phyloP scores from a whole-genome alignment of 805 yeast species.

The Nakazawaea ishiwadae region DNA sequence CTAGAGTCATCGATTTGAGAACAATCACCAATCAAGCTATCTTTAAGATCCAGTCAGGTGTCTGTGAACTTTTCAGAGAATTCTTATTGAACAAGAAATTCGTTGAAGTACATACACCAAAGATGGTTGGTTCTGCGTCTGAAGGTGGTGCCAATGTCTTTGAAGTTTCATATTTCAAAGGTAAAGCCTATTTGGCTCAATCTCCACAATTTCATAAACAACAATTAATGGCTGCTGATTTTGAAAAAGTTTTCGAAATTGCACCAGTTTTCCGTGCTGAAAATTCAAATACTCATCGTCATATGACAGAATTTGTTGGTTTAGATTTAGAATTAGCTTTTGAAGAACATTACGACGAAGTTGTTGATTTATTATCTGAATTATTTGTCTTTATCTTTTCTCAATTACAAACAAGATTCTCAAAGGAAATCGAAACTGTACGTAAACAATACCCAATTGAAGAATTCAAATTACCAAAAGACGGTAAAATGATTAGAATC shows the following conservation, averaged over 20 bases:
- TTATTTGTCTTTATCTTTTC: slow-evolving; percentile 85
- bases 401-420: slow-evolving; percentile 75
- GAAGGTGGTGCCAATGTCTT: slow-evolving; percentile 99
- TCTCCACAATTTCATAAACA: slow-evolving; percentile 98
- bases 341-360: slow-evolving; percentile 98
- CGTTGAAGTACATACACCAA: slow-evolving; percentile 94
- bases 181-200: slow-evolving; percentile 92
- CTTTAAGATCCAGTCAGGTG: slow-evolving; percentile 90
- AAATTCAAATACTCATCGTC: slow-evolving; percentile 98
- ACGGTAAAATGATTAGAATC: slow-evolving; percentile 88
- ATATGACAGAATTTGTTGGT: slow-evolving; percentile 97
- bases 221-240: slow-evolving; percentile 96
- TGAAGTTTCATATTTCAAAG: slow-evolving; percentile 88
- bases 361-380: slow-evolving; percentile 46
- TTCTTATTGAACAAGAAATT: slow-evolving; percentile 64
- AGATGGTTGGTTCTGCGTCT: slow-evolving; percentile 89
- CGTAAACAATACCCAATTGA: slow-evolving; percentile 96
- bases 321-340: slow-evolving; percentile 97
- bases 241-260: slow-evolving; percentile 91
- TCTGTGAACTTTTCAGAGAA: slow-evolving; percentile 84
- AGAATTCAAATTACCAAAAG: slow-evolving; percentile 90
- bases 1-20: slow-evolving; percentile 94
- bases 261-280: slow-evolving; percentile 99
- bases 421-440: slow-evolving; percentile 80
- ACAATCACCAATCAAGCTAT: slow-evolving; percentile 97